These are phyloP conservation scores for Rhododendron mucronatum DNA, from an alignment of 148 eudicot species.

Conservation along the genomic window DNA sequence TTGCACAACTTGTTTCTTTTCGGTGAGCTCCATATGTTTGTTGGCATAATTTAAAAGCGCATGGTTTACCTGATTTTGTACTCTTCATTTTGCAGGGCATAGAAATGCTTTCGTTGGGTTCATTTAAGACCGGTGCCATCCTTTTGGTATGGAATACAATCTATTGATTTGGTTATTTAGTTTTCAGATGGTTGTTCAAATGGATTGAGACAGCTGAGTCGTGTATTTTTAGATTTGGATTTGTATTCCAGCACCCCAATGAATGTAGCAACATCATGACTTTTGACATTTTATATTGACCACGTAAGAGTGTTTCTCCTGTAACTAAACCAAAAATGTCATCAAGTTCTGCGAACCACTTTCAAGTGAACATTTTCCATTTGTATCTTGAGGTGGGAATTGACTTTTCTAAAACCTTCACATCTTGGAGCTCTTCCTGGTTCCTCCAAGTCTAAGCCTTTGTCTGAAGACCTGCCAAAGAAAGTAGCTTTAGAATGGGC, in stretches of 20 bases:
- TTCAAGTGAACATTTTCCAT: background rate
- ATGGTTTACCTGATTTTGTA: background rate
- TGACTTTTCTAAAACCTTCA: background rate
- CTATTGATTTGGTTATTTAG: conserved; percentile 31
- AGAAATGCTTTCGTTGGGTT: conserved; percentile 98
- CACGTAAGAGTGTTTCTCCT: background rate
- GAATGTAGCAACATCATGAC: background rate
- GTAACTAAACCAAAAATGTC: background rate
- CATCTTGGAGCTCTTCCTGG: background rate
- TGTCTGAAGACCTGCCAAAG: background rate
- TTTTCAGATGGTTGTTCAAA: background rate
- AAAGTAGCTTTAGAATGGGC: background rate
- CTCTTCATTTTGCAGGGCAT: conserved; percentile 64
- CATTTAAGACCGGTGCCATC: conserved; percentile 97
- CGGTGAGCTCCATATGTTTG: background rate
- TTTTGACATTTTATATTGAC: background rate
- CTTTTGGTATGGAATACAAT: conserved; percentile 17
- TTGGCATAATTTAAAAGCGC: background rate
- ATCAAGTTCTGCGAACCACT: background rate
- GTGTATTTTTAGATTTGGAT: background rate
- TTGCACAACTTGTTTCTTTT: background rate
- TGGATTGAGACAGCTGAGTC: background rate
- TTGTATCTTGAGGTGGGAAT: background rate
- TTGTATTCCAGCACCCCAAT: background rate
- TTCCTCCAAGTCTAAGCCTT: background rate